phyloP scores from a whole-genome alignment of 2,329 filamentous ascomycete genomes.

The Fusarium acutatum region DNA sequence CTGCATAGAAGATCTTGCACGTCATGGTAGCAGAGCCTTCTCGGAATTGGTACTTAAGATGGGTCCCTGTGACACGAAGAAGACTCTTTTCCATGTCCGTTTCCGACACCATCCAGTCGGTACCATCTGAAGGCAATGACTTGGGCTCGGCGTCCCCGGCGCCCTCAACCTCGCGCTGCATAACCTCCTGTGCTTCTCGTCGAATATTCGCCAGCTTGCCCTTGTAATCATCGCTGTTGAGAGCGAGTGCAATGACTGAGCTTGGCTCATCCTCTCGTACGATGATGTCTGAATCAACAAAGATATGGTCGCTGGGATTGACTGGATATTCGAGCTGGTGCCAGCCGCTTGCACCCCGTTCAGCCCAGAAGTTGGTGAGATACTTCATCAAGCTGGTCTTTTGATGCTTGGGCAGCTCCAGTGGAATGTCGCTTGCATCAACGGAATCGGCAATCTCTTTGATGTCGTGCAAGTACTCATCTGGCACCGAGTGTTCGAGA shows the following conservation, averaged over 20 bases:
- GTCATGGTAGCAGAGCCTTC: constrained; percentile 95
- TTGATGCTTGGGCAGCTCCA: constrained; percentile 90
- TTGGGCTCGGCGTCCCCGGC: constrained; percentile 42
- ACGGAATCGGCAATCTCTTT: constrained; percentile 70
- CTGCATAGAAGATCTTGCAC: constrained; percentile 98
- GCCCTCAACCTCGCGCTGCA: constrained; percentile 49
- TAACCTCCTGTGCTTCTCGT: constrained; percentile 55
- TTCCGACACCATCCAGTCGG: constrained; percentile 62
- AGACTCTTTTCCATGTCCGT: constrained; percentile 85
- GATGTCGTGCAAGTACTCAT: constrained; percentile 72
- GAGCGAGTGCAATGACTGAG: constrained; percentile 91
- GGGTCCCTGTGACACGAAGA: constrained; percentile 84
- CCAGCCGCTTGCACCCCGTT: constrained; percentile 96
- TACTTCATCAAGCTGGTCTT: constrained; percentile 95
- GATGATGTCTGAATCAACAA: constrained; percentile 96
- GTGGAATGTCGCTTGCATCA: constrained; percentile 67
- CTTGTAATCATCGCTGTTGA: constrained; percentile 88
- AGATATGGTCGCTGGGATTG: constrained; percentile 88
- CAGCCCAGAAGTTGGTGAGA: constrained; percentile 97
- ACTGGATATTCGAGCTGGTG: constrained; percentile 91
- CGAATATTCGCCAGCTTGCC: constrained; percentile 78
- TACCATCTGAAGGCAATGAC: constrained; percentile 48
- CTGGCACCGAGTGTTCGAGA: constrained; percentile 72
- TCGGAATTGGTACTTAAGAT: constrained; percentile 94
- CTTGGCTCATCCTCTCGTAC: constrained; percentile 97